Conservation (phyloP, 2,329 filamentous ascomycete species). For the Hypoxylon sp. region DNA sequence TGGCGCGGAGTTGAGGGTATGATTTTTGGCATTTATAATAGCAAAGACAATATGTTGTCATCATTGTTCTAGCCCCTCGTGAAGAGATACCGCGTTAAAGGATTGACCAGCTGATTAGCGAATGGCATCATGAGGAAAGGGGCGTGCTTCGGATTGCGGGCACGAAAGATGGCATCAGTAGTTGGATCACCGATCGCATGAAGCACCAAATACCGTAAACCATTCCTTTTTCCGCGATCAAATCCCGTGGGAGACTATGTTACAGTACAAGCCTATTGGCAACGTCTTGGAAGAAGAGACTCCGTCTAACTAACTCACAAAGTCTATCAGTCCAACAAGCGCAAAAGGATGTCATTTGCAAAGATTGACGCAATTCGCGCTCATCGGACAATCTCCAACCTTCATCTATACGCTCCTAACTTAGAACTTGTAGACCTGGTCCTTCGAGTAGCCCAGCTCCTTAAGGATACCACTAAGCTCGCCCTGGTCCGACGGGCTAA, state of each 20-base stretch:
- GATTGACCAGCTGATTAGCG: not conserved
- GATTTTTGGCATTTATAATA: not conserved
- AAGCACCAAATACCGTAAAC: slow-evolving; percentile 6
- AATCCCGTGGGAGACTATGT: slow-evolving; percentile 9
- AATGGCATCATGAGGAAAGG: slow-evolving; percentile 16
- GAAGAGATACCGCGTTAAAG: not conserved
- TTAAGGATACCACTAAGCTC: slow-evolving; percentile 85
- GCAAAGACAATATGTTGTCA: not conserved
- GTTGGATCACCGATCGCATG: slow-evolving; percentile 15
- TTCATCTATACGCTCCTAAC: not conserved
- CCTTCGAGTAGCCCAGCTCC: slow-evolving; percentile 84
- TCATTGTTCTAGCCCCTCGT: not conserved
- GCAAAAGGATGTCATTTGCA: not conserved
- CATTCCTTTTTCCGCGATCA: slow-evolving; percentile 8
- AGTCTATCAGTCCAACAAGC: slow-evolving; percentile 22
- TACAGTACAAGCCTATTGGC: slow-evolving; percentile 23
- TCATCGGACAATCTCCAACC: slow-evolving; percentile 9
- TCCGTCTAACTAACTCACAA: slow-evolving; percentile 30
- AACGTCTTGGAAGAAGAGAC: not conserved
- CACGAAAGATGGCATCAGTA: not conserved
- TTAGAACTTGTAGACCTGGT: slow-evolving; percentile 97
- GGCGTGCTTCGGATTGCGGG: slow-evolving; percentile 2
- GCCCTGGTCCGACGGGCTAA: slow-evolving; percentile 92
- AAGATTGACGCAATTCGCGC: slow-evolving; percentile 13
- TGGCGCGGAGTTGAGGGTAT: not conserved